Percentiles rank a stretch among this genome's conserved stretches.
Conservation (phyloP, 106 monocot genomes). For the Apostasia shenzhenica region DNA sequence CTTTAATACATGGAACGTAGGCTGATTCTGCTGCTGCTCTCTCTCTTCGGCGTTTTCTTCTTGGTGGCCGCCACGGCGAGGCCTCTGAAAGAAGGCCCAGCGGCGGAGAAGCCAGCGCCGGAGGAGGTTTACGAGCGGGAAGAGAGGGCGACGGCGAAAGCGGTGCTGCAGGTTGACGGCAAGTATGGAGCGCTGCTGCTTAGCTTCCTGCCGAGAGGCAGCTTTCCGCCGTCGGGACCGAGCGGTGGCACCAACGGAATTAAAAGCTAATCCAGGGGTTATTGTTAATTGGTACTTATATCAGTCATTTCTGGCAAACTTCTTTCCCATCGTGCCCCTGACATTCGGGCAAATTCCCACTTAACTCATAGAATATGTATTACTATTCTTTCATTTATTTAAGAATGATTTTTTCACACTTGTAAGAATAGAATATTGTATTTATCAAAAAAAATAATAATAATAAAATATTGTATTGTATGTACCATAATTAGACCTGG, state of each 20-base stretch:
- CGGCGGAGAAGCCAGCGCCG: neutral
- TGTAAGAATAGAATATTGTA: no score
- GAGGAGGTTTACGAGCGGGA: neutral
- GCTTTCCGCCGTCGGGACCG: conserved; percentile 4
- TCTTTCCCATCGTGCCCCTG: no score
- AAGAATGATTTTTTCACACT: no score
- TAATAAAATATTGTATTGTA: no score
- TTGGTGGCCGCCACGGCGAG: neutral
- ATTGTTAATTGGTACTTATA: no score
- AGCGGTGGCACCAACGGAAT: conserved; percentile 8
- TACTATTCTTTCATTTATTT: no score
- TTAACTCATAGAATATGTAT: no score
- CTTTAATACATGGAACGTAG: conserved; percentile 1
- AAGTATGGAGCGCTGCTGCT: conserved; percentile 16
- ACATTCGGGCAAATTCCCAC: no score
- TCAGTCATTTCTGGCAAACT: no score
- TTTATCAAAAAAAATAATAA: no score
- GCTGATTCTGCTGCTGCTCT: neutral
- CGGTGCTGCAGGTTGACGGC: no score
- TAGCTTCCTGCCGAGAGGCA: conserved; percentile 13
- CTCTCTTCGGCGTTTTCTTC: neutral
- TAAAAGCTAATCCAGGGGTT: neutral
- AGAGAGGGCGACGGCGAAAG: neutral
- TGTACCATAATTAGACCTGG: no score
- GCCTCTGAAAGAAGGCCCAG: neutral